Evolutionary conservation across 2,329 filamentous ascomycete species (phyloP), one percentile per base, ranked within the genome.

Genomic region (Ophiobolus disseminans): DNA sequence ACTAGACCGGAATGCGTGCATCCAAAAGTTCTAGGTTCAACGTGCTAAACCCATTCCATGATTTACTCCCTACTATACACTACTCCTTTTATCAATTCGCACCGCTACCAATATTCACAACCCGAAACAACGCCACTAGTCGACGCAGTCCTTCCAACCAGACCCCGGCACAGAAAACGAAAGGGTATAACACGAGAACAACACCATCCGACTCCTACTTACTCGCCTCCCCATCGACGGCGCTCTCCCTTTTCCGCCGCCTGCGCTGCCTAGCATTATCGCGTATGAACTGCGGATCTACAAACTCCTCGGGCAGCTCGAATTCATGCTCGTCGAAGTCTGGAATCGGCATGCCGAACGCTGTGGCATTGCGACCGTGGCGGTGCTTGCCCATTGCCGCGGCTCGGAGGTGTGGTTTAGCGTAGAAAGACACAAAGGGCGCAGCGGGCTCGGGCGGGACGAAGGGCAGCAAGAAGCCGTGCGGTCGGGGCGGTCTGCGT

Each of bases 401-500:
- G 17, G 91, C 89, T 20, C 93, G 87, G 52, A 93, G 82, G 65
- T 95, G 86, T 19, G 82, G 85, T 74, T 94, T 91, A 14, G 81
- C 73, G 69, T 91, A 97, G 76, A 97, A 97, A 0, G 90, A 96
- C n/a, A 79, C 88, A 66, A 97, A 91, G 28, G 89, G 87, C 48
- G 80, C 82, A 13, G 77, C 70, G 23, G 77, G 66, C 45, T 72
- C 61, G 36, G 50, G 73, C 19, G 61, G 65, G 7, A 58, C 23
- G 6, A 52, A 50, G 3, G 66, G 65, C 3, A 73, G 53, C 5
- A 73, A 35, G 43, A 66, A 69, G 48, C 63, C 66, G 46, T 69
- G 69, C 1, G 63, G 63, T 30, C 67, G 63, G 9, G 67, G 65
- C 0, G 69, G 65, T 5, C 66, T 61, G 34, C 69, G 61, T 11